Conservation (phyloP, 2,329 filamentous ascomycete species). For the Camptophora hylomeconis region DNA sequence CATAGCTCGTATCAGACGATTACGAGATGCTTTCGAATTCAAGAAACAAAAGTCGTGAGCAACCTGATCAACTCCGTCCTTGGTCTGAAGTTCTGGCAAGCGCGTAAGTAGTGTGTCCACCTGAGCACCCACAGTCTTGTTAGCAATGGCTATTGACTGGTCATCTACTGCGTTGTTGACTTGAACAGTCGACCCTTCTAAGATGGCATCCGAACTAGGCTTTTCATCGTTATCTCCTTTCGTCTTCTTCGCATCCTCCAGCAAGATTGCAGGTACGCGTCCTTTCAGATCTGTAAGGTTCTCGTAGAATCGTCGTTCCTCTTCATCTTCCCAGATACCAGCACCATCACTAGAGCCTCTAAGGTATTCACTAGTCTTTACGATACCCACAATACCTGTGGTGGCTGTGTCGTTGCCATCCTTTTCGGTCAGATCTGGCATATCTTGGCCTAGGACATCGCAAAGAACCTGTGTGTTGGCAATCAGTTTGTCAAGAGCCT, state of each 20-base stretch:
- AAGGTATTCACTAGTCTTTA: slow-evolving; percentile 88
- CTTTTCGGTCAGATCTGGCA: slow-evolving; percentile 83
- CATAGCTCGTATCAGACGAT: slow-evolving; percentile 80
- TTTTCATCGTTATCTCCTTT: slow-evolving; percentile 63
- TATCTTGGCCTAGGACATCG: slow-evolving; percentile 75
- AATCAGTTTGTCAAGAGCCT: slow-evolving; percentile 79
- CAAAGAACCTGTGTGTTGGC: slow-evolving; percentile 84
- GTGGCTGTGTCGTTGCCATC: slow-evolving; percentile 53
- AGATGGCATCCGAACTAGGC: slow-evolving; percentile 7
- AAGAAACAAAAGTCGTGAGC: slow-evolving; percentile 96
- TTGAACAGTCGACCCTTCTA: slow-evolving; percentile 24
- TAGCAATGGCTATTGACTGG: slow-evolving; percentile 83
- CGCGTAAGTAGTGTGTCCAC: slow-evolving; percentile 81
- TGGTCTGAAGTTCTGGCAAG: slow-evolving; percentile 81
- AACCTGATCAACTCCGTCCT: slow-evolving; percentile 80
- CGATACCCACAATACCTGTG: slow-evolving; percentile 74
- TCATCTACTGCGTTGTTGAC: slow-evolving; percentile 48
- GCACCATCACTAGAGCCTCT: slow-evolving; percentile 79
- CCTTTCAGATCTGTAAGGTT: slow-evolving; percentile 91
- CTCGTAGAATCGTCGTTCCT: slow-evolving; percentile 95
- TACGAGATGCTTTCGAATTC: slow-evolving; percentile 95
- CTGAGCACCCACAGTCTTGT: slow-evolving; percentile 94
- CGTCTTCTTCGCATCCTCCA: slow-evolving; percentile 84
- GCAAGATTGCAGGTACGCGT: slow-evolving; percentile 82
- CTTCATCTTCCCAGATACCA: slow-evolving; percentile 97